Conservation (phyloP, 139 green algal species). For the Volvox africanus region DNA sequence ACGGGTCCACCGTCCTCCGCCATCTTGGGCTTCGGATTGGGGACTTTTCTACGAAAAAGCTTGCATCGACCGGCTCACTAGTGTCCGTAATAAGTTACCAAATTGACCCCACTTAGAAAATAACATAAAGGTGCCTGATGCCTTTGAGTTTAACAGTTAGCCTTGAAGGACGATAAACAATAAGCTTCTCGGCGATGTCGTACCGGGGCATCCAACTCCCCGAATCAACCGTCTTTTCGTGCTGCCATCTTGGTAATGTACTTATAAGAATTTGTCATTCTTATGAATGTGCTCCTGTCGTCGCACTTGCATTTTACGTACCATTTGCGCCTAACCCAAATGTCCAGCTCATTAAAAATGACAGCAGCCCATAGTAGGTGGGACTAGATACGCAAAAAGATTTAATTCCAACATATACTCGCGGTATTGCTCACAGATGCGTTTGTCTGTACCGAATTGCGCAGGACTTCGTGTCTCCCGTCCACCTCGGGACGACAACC, state of each 20-base stretch:
- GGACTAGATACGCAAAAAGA: background rate
- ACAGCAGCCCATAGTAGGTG: background rate
- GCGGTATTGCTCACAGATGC: background rate
- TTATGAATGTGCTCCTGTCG: no score
- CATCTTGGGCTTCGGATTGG: constrained; percentile 12
- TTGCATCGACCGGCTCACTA: background rate
- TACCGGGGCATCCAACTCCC: no score
- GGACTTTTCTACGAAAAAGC: constrained; percentile 1
- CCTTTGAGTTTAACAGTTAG: no score
- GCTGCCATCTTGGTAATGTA: no score
- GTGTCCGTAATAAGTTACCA: no score
- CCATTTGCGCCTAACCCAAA: background rate
- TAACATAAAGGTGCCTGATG: no score
- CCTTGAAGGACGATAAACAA: no score
- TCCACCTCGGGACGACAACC: constrained; percentile 11
- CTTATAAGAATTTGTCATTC: no score
- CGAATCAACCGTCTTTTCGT: no score
- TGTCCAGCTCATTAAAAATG: background rate
- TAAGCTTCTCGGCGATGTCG: no score
- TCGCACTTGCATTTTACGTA: no score
- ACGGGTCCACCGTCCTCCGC: constrained; percentile 20
- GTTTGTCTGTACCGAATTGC: background rate
- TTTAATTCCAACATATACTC: background rate
- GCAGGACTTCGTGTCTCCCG: background rate
- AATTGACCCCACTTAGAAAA: no score